phyloP scores from a whole-genome alignment of 192 early-diverging fungal species.

The Podochytrium sp. region DNA sequence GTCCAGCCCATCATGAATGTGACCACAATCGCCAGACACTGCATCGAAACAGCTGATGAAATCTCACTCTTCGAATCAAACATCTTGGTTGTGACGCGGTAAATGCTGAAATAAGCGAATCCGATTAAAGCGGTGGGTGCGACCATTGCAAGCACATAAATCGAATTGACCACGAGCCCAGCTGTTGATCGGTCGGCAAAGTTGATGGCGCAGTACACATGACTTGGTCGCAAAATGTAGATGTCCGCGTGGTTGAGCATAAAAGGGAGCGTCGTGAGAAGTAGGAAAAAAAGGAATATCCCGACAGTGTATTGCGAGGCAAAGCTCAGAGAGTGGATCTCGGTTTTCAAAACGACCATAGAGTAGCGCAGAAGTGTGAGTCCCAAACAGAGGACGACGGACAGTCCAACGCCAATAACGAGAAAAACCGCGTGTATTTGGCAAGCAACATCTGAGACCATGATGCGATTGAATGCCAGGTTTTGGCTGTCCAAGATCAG shows the following conservation, averaged over 20 bases:
- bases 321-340: neutral
- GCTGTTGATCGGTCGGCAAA: neutral
- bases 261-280: neutral
- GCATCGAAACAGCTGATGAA: neutral
- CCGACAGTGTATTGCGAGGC: neutral
- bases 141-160: neutral
- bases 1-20: neutral
- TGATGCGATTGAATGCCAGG: neutral
- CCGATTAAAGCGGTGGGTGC: neutral
- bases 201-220: neutral
- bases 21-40: neutral
- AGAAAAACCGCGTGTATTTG: neutral
- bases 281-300: neutral
- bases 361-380: neutral
- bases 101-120: neutral
- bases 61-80: neutral
- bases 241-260: neutral
- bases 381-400: neutral
- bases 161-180: neutral
- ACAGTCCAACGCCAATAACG: neutral
- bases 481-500: neutral
- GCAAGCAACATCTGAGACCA: neutral
- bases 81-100: neutral
- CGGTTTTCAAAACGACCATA: neutral
- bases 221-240: neutral